Base-by-base conservation (phyloP, 208 protist genomes). In the Herpetomonas muscarum region DNA sequence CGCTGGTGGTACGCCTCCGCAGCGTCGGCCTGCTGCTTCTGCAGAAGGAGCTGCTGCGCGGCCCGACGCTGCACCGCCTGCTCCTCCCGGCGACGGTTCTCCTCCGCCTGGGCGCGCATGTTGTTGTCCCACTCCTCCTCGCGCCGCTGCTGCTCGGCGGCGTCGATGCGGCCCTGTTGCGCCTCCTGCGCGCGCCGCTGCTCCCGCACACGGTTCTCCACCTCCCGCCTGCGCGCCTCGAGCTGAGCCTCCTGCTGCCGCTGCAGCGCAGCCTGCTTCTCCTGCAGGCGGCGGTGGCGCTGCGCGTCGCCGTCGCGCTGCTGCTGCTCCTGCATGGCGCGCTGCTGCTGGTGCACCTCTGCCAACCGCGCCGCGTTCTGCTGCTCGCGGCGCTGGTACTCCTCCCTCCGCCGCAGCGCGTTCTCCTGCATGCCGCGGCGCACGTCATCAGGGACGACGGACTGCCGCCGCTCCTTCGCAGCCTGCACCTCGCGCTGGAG, bases 81-180 rank as follows among this genome's bases (percentile, higher is more conserved):
- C 17, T 53, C 55, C 48, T 56, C 55, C 26, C 76, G 59, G 13
- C 51, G 60, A 4, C 55, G 64, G 46, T 71, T 22, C 45, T 61
- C 32, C 47, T 74, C 64, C 30, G 55, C 65, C 10, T 82, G 73
- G 52, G 73, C 81, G 41, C 67, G 60, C 59, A 86, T 61, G 47
- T 91, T 86, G 22, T 76, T 61, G 29, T 90, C 81, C 87, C 83
- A 94, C 50, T 84, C 67, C 45, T 90, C 81, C 59, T 94, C 83
- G 1, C 79, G 67, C 28, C 67, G 63, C 59, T 78, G 74, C 21
- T 79, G 50, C 52, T 71, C 45, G 44, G 72, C 70, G 3, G 64
- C 76, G 39, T 83, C 67, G 19, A 70, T 66, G 67, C 80, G 81
- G 17, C 56, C 64, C 1, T 67, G 54, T 44, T 67, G 70, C 48